These are phyloP conservation scores for Neophaeococcomyces aloes DNA, from an alignment of 2,329 filamentous ascomycete species.

Conservation along the genomic window DNA sequence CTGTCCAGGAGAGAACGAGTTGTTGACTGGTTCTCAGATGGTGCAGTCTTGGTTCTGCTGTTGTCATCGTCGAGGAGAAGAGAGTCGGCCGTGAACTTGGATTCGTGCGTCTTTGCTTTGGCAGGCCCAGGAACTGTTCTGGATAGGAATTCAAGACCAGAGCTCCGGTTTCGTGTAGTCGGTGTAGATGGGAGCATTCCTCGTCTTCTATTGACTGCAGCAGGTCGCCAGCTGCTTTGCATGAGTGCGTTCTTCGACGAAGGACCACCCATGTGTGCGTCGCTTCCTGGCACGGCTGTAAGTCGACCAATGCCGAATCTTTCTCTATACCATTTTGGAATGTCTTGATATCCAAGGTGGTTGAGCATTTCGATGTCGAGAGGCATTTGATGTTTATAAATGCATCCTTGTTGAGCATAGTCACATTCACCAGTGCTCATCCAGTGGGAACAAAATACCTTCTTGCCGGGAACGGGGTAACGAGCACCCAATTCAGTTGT, in stretches of 20 bases:
- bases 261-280: not conserved
- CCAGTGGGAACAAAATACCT: conserved; percentile 84
- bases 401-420: conserved; percentile 76
- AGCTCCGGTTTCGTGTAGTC: not conserved
- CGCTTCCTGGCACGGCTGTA: conserved; percentile 12
- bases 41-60: no score
- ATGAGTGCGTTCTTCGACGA: not conserved
- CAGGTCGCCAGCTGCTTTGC: conserved; percentile 1
- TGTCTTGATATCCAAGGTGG: conserved; percentile 53
- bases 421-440: conserved; percentile 75
- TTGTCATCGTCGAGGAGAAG: no score
- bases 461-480: conserved; percentile 40
- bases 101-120: not conserved
- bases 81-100: no score
- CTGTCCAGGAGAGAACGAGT: conserved; percentile 1
- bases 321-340: conserved; percentile 49
- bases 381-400: conserved; percentile 87
- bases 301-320: conserved; percentile 29
- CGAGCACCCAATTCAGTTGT: conserved; percentile 15
- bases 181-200: not conserved
- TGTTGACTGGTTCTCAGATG: no score
- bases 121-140: not conserved
- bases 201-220: no score
- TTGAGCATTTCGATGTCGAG: conserved; percentile 53
- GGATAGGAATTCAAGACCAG: no score